Evolutionary conservation across 1,139 yeast species (phyloP).

Genomic region (Candida dubliniensis): DNA sequence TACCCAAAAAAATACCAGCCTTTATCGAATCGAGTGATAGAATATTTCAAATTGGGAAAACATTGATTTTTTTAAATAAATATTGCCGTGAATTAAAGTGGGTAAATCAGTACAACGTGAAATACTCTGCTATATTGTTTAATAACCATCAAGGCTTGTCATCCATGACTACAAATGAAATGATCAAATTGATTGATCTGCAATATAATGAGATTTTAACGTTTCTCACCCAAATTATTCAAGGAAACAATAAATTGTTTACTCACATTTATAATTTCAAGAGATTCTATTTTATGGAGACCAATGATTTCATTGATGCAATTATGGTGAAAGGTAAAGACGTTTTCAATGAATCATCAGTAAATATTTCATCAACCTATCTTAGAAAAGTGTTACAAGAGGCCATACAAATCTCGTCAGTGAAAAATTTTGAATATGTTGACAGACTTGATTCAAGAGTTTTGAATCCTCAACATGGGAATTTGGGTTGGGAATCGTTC

Average conservation of each 20-base stretch:
- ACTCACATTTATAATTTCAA: slow-evolving; percentile 64
- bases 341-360: slow-evolving; percentile 61
- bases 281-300: slow-evolving; percentile 66
- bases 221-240: slow-evolving; percentile 52
- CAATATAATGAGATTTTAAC: slow-evolving; percentile 61
- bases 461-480: slow-evolving; percentile 63
- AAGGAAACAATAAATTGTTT: slow-evolving; percentile 45
- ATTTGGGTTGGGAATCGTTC: slow-evolving; percentile 87
- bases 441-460: slow-evolving; percentile 75
- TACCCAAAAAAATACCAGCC: slow-evolving; percentile 53
- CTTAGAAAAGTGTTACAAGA: slow-evolving; percentile 65
- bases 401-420: slow-evolving; percentile 64
- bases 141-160: slow-evolving; percentile 30
- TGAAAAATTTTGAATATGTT: slow-evolving; percentile 37
- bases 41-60: slow-evolving; percentile 76
- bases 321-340: slow-evolving; percentile 58
- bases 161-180: slow-evolving; percentile 29
- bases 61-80: slow-evolving; percentile 64
- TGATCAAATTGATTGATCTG: slow-evolving; percentile 37
- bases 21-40: slow-evolving; percentile 51
- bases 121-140: slow-evolving; percentile 33
- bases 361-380: slow-evolving; percentile 61
- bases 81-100: slow-evolving; percentile 53
- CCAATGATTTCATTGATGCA: slow-evolving; percentile 74
- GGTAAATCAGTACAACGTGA: slow-evolving; percentile 39